Percentiles rank a stretch among this genome's conserved stretches.
Conservation (phyloP, 192 early-diverging fungal genomes). For the Rhizoclosmatium globosum region DNA sequence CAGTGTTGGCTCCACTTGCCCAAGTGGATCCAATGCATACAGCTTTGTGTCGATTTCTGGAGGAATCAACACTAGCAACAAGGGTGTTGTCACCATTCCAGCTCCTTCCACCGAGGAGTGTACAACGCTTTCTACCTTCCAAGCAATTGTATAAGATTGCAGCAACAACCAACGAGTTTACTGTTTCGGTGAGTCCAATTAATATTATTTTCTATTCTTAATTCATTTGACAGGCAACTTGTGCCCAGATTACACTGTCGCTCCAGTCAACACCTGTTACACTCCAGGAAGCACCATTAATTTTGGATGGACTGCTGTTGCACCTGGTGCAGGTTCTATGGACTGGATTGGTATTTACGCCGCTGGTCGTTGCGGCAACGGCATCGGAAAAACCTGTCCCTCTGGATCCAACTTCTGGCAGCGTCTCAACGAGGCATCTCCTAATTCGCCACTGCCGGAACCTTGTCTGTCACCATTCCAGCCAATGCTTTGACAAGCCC, state of each 20-base stretch:
- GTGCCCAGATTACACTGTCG: slow-evolving; percentile 1
- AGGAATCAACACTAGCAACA: slow-evolving; percentile 3
- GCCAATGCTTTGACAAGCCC: neutral
- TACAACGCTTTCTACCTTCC: slow-evolving; percentile 22
- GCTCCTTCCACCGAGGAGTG: neutral
- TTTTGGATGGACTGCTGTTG: neutral
- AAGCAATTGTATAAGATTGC: slow-evolving; percentile 8
- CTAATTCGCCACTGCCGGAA: slow-evolving; percentile 5
- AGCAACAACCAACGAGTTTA: slow-evolving; percentile 21
- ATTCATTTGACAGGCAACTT: neutral
- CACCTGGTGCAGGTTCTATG: neutral
- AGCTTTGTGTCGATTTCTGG: neutral
- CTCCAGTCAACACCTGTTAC: neutral
- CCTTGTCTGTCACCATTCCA: neutral
- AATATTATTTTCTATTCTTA: neutral
- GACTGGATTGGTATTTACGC: slow-evolving; percentile 21
- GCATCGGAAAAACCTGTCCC: neutral
- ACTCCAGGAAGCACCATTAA: neutral
- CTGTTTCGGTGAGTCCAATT: slow-evolving; percentile 6
- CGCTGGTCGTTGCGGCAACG: neutral
- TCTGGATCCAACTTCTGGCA: slow-evolving; percentile 9
- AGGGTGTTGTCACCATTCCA: neutral
- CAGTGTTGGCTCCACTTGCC: slow-evolving; percentile 5
- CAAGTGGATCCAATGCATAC: slow-evolving; percentile 10
- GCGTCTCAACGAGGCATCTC: neutral